These are phyloP conservation scores for Pezizomycotina sp. DNA, from an alignment of 2,329 filamentous ascomycete genomes.

Conservation along the genomic window DNA sequence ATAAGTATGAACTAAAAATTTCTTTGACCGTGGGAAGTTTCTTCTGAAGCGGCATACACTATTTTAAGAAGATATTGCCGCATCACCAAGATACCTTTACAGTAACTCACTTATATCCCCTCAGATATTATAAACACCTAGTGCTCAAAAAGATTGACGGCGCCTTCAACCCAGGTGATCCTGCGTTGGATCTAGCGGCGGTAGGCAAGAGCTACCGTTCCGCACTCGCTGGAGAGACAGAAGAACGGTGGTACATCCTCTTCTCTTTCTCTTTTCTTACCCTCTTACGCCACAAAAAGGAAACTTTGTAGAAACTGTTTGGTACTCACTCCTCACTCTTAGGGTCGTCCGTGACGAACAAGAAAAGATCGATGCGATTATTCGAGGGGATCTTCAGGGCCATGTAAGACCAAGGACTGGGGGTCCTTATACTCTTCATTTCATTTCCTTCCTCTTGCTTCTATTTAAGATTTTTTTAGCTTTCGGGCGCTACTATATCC, in stretches of 20 bases:
- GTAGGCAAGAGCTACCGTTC: constrained; percentile 17
- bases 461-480: too few species aligned
- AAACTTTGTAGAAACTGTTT: too few species aligned
- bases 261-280: too few species aligned
- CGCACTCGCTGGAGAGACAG: constrained; percentile 17
- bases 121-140: constrained; percentile 60
- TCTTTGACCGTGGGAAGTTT: not conserved
- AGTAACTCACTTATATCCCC: constrained; percentile 34
- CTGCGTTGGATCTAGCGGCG: constrained; percentile 65
- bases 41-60: not conserved
- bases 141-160: constrained; percentile 85
- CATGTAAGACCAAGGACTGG: too few species aligned
- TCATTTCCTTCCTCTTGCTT: too few species aligned
- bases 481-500: too few species aligned
- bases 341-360: constrained; percentile 76
- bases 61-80: not conserved
- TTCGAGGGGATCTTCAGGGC: constrained; percentile 53
- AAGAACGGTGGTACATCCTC: constrained; percentile 27
- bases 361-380: constrained; percentile 60
- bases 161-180: constrained; percentile 83
- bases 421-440: too few species aligned
- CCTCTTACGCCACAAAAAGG: too few species aligned
- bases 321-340: too few species aligned
- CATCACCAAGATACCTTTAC: constrained; percentile 17
- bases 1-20: constrained; percentile 36